Base-by-base conservation (phyloP, 352 stramenopile species). In the Pythium periplocum region DNA sequence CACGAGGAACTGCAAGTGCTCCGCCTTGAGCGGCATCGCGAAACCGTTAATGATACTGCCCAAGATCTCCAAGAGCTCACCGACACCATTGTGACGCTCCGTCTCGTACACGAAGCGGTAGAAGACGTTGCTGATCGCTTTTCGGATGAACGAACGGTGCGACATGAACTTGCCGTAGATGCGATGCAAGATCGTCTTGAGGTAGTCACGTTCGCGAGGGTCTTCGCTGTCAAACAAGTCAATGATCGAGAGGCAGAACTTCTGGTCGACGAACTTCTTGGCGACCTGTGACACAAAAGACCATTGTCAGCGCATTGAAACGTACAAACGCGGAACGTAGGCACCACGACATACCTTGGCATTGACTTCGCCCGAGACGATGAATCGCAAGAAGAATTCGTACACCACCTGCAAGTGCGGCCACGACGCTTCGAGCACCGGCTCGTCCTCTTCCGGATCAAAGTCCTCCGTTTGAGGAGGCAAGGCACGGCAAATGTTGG, bases 1-100 rank as follows among this genome's bases (percentile, higher is more conserved):
- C 44, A 96, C 63, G 3, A 98, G 78, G 59, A 98, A 98, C 61
- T 97, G 88, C 55, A 98, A 79, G 71, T 99, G 97, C 70, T 99
- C 97, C 32, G 95, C 85, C 66, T 99, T 99, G 34, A 99, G 86
- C 10, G 97, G 97, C 63, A 99, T 95, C 12, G 97, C 97, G 70
- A 99, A 99, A 4, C 97, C 97, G 68, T 99, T 99, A 60, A 99
- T 99, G 64, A 99, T 99, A 71, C 82, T 97, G 39, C 96, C 97
- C 36, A 99, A 59, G 66, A 99, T 99, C 78, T 99, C 97, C 12
- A 99, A 76, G 44, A 99, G 71, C 69, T 99, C 96, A 30, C 93
- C 96, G 59, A 99, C 96, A 47, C 97, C 92, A 48, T 97, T 94
- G 48, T 86, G 67, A 40, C 86, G 82, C 71, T 98, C 93, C 35